Base-by-base conservation (phyloP, 106 monocot genomes). In the Dendrobium catenatum region DNA sequence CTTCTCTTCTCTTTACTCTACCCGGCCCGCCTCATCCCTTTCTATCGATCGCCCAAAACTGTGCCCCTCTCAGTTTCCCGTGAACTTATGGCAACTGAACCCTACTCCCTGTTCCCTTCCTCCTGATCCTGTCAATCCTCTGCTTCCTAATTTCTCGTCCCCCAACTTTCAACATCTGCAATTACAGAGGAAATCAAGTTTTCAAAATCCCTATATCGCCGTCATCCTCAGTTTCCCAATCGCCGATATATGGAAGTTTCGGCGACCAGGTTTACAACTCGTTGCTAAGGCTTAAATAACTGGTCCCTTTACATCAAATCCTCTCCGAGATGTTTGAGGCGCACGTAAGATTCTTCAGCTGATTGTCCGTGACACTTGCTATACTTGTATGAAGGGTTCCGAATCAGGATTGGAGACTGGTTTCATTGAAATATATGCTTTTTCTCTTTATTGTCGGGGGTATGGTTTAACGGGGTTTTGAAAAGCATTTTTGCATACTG, bases 271-370 rank as follows among this genome's bases (percentile, higher is more conserved):
- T 8, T 61, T 61, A 22, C 61, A 22, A 61, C 51, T 13, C 15
- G 13, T 24, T 61, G 4, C 61, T n/a, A 6, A 61, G 61, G 61
- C 20, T 61, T 61, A 61, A 61, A 61, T 61, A n/a, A 61, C n/a
- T 20, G n/a, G 61, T 22, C 19, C n/a, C 61, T 61, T 22, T 8
- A 22, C 22, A n/a, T 61, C n/a, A 4, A 61, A 61, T 61, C 22
- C 70, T 37, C 70, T 70, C 37, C 74, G 42, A 74, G 18, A 83
- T 83, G 83, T 83, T 83, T 48, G 83, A 83, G 41, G 83, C 83
- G 19, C 83, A 78, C 42, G 83, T 83, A 78, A 77, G 83, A 40
- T 47, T 82, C 66, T 33, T 77, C 13, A 10, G 44, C 20, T 17
- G n/a, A 42, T 44, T 79, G 44, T 59, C 13, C 13, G 55, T 61